phyloP scores from a whole-genome alignment of 139 green algal species.

The Chlamydomonas schloesseri region DNA sequence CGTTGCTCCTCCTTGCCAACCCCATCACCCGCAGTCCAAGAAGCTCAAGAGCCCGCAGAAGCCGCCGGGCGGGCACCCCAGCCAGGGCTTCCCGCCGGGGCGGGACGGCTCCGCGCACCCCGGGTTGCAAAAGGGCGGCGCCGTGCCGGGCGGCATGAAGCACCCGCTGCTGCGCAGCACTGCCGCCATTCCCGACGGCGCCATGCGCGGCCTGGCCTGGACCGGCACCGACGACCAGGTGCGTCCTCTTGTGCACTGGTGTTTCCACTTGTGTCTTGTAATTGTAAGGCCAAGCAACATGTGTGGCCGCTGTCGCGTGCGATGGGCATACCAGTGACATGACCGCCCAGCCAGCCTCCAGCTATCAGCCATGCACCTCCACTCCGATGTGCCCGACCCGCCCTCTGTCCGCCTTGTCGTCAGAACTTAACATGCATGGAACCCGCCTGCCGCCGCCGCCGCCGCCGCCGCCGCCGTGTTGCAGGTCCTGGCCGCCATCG shows the following conservation, averaged over 20 bases:
- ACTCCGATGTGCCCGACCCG: neutral
- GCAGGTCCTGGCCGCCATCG: conserved; percentile 56
- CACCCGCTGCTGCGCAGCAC: conserved; percentile 31
- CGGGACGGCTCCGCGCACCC: neutral
- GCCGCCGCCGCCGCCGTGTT: no score
- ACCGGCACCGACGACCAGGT: conserved; percentile 32
- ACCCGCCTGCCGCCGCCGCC: neutral
- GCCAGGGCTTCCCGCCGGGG: neutral
- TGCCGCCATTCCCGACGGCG: neutral
- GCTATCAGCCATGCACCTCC: no score
- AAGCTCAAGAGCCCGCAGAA: conserved; percentile 43
- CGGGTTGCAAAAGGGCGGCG: neutral
- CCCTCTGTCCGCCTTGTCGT: no score
- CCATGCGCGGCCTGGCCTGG: conserved; percentile 32
- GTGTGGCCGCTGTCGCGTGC: no score
- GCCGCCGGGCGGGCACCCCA: conserved; percentile 9
- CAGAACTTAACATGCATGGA: neutral
- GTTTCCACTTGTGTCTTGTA: no score
- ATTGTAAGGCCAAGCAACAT: no score
- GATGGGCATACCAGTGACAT: no score
- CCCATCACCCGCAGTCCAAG: neutral
- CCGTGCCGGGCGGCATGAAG: neutral
- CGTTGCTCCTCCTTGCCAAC: neutral
- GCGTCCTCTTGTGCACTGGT: no score
- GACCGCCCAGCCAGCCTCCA: no score